phyloP scores from a whole-genome alignment of 148 eudicot species.

The Chenopodium album region DNA sequence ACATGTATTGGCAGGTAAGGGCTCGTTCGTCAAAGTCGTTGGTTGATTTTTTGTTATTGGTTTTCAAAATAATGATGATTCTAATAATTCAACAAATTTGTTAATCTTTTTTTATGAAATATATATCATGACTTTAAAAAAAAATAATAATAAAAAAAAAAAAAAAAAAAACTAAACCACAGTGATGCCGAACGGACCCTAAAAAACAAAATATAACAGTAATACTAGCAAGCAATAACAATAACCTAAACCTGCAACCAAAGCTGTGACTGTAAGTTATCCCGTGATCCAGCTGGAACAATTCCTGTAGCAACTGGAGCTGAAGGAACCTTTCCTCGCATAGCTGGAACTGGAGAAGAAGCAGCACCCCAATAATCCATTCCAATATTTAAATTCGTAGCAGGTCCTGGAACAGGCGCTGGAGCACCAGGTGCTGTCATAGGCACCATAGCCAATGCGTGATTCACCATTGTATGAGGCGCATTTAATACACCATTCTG shows the following conservation, averaged over 20 bases:
- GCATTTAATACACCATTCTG: conserved; percentile 69
- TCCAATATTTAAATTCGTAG: conserved; percentile 92
- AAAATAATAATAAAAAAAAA: too few relatives aligned
- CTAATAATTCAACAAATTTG: too few relatives aligned
- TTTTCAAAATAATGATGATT: too few relatives aligned
- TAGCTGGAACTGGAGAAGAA: conserved; percentile 57
- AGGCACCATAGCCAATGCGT: conserved; percentile 57
- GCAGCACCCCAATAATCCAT: conserved; percentile 93
- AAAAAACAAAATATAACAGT: background rate
- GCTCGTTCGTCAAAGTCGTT: too few relatives aligned
- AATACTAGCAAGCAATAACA: background rate
- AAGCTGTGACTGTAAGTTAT: conserved; percentile 73
- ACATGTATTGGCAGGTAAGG: background rate
- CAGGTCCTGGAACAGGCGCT: conserved; percentile 64
- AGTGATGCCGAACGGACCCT: too few relatives aligned
- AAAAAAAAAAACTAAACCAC: too few relatives aligned
- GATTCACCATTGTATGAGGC: conserved; percentile 58
- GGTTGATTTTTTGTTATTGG: too few relatives aligned
- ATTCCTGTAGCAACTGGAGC: conserved; percentile 69
- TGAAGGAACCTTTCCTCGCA: conserved; percentile 66
- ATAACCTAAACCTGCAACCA: conserved; percentile 73
- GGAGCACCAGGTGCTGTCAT: conserved; percentile 61
- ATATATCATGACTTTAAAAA: too few relatives aligned
- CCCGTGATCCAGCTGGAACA: conserved; percentile 73
- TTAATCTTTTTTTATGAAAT: too few relatives aligned